Conservation (phyloP, 1,284 basidiomycete species). For the Fomitiporia mediterranea region DNA sequence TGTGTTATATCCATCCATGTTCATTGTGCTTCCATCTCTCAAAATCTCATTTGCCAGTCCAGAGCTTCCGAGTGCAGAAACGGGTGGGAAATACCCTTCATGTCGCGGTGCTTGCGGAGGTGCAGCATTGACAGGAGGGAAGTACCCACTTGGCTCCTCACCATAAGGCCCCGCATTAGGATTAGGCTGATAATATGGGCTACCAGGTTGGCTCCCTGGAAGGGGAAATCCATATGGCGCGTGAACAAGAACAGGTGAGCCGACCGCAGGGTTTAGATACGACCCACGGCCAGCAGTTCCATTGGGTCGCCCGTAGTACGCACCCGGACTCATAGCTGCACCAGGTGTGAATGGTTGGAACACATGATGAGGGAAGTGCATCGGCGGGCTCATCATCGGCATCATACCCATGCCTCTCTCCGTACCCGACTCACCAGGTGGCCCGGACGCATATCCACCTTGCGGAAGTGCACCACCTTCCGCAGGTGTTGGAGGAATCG, state of each 20-base stretch:
- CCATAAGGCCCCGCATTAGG: slow-evolving; percentile 13
- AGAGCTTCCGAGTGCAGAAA: slow-evolving; percentile 28
- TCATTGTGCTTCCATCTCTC: slow-evolving; percentile 25
- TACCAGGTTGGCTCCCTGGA: slow-evolving; percentile 15
- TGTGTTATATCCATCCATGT: slow-evolving; percentile 1
- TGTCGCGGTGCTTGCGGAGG: slow-evolving; percentile 22
- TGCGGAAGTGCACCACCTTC: not conserved
- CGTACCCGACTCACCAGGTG: not conserved
- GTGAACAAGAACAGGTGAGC: slow-evolving; percentile 50
- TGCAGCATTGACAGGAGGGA: slow-evolving; percentile 34
- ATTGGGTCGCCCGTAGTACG: slow-evolving; percentile 59
- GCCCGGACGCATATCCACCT: not conserved
- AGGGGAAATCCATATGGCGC: slow-evolving; percentile 11
- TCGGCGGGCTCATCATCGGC: slow-evolving; percentile 16
- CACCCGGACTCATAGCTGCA: slow-evolving; percentile 64
- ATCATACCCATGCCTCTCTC: slow-evolving; percentile 10
- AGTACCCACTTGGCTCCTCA: slow-evolving; percentile 37
- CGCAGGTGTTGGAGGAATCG: slow-evolving; percentile 14
- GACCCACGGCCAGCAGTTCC: slow-evolving; percentile 38
- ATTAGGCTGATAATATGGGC: not conserved
- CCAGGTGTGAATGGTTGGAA: slow-evolving; percentile 52
- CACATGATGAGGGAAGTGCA: slow-evolving; percentile 21
- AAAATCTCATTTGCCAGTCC: slow-evolving; percentile 41
- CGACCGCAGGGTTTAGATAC: slow-evolving; percentile 62
- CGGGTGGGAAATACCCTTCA: slow-evolving; percentile 27